Conservation (phyloP, 306 rosid species). For the Inga laurina region DNA sequence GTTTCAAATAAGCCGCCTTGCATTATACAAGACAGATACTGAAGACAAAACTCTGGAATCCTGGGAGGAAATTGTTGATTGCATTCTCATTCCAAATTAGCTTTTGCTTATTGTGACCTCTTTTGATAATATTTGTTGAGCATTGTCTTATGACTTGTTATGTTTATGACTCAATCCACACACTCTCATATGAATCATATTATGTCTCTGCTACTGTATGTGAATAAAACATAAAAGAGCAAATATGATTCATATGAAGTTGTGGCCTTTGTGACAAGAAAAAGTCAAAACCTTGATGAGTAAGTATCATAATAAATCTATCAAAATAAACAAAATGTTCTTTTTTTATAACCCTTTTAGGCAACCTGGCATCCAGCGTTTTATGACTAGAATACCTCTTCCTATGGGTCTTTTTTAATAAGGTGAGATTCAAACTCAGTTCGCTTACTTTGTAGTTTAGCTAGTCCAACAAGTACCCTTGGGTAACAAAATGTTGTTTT, state of each 20-base stretch:
- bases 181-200: neutral
- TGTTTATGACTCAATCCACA: neutral
- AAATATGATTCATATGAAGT: neutral
- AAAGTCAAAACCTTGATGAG: neutral
- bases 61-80: slow-evolving; percentile 84
- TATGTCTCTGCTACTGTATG: neutral
- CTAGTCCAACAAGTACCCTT: too few relatives aligned
- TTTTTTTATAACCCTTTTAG: too few relatives aligned
- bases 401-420: too few relatives aligned
- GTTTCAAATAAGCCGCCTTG: slow-evolving; percentile 66
- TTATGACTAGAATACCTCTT: too few relatives aligned
- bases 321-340: neutral
- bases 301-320: neutral
- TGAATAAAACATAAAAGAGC: neutral
- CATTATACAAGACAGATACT: slow-evolving; percentile 79
- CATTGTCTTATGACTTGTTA: neutral
- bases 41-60: slow-evolving; percentile 72
- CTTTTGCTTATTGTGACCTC: neutral
- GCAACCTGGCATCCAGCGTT: too few relatives aligned
- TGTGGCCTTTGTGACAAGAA: neutral
- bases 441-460: too few relatives aligned
- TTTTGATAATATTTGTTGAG: neutral
- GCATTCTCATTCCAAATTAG: slow-evolving; percentile 51
- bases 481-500: neutral
- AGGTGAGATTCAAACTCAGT: too few relatives aligned